Conservation (phyloP, 192 early-diverging fungal species). For the Globomyces pollinis-pini region DNA sequence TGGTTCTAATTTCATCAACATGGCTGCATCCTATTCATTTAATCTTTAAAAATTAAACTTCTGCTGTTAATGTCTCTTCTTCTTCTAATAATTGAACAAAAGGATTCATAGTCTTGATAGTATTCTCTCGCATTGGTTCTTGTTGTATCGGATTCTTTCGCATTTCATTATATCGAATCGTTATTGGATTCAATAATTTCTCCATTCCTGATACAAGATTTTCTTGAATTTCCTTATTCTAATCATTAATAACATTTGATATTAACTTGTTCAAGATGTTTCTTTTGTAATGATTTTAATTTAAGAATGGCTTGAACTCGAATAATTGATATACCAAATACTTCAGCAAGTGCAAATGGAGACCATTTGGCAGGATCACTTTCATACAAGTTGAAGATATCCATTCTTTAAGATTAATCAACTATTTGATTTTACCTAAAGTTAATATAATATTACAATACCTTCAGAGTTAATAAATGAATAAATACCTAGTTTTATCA, state of each 20-base stretch:
- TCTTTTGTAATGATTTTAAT: conserved; percentile 70
- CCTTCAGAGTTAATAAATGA: too few species aligned
- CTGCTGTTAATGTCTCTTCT: conserved; percentile 58
- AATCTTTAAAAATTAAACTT: conserved; percentile 17
- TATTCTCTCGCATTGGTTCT: conserved; percentile 27
- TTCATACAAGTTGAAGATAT: conserved; percentile 64
- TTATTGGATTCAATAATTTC: conserved; percentile 56
- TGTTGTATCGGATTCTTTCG: too few species aligned
- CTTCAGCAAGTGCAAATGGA: conserved; percentile 61
- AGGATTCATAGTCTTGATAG: conserved; percentile 60
- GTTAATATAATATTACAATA: too few species aligned
- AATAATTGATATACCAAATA: conserved; percentile 67
- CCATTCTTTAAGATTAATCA: too few species aligned
- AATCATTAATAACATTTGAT: too few species aligned
- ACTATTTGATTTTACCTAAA: too few species aligned
- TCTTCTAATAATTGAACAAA: conserved; percentile 78
- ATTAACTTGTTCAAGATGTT: conserved; percentile 30
- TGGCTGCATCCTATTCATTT: conserved; percentile 72
- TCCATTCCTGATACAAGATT: conserved; percentile 75
- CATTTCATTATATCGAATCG: not conserved
- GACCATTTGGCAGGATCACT: conserved; percentile 52
- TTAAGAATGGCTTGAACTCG: conserved; percentile 86
- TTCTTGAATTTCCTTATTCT: not conserved
- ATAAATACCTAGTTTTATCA: conserved; percentile 54
- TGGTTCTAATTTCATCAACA: conserved; percentile 62